Percentiles rank a stretch among this genome's conserved stretches.
These are phyloP conservation scores for Pseudonitzschia delicatissima DNA, from an alignment of 108 stramenopile species.

Conservation along the genomic window DNA sequence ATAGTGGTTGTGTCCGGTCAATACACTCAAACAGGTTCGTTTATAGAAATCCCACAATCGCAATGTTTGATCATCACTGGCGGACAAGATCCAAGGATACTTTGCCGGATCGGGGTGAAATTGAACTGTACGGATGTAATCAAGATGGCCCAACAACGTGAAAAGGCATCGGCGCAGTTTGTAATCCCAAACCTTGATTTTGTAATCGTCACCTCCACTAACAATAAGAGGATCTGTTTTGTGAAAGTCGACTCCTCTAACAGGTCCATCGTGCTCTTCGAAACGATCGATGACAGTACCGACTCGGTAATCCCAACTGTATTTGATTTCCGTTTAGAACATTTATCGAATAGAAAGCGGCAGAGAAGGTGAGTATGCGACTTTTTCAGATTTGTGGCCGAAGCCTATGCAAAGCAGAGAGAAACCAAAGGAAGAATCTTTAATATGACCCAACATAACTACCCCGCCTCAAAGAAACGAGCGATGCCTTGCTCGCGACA, in stretches of 20 bases:
- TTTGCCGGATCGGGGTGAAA: constrained; percentile 94
- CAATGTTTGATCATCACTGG: constrained; percentile 96
- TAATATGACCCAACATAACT: no score
- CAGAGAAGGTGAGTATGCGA: constrained; percentile 3
- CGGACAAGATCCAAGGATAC: constrained; percentile 95
- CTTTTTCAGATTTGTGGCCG: no score
- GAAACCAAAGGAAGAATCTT: no score
- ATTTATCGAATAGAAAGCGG: not conserved
- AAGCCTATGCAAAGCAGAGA: no score
- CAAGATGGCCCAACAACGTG: constrained; percentile 96
- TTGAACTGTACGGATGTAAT: constrained; percentile 99
- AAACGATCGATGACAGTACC: constrained; percentile 98
- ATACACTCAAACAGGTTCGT: constrained; percentile 93
- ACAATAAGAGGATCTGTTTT: constrained; percentile 92
- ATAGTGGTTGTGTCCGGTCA: constrained; percentile 99
- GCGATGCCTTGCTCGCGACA: no score
- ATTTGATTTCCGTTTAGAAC: not conserved
- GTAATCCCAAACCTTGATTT: constrained; percentile 99
- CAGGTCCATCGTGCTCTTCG: constrained; percentile 99
- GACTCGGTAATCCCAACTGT: constrained; percentile 99
- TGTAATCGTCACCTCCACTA: constrained; percentile 99
- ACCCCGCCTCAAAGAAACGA: no score
- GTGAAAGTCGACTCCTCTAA: constrained; percentile 99
- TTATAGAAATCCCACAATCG: constrained; percentile 99
- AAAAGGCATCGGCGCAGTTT: constrained; percentile 97